Evolutionary conservation across 345 rosid genomes (phyloP).

Genomic region (Moricandia arvensis): DNA sequence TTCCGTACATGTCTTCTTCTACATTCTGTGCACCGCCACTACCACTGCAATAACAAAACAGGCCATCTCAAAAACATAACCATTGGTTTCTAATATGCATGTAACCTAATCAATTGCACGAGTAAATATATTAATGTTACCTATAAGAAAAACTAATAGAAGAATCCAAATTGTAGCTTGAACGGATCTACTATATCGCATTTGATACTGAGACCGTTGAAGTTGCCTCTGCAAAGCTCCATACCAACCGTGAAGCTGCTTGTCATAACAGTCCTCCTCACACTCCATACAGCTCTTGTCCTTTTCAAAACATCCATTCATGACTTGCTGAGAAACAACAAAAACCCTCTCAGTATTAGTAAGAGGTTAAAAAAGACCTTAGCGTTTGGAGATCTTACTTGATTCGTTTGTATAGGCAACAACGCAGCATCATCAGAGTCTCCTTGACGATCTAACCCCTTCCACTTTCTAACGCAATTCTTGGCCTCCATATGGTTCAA

Average conservation of each 20-base stretch:
- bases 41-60: slow-evolving; percentile 28
- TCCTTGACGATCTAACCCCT: slow-evolving; percentile 50
- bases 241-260: slow-evolving; percentile 84
- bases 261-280: slow-evolving; percentile 69
- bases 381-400: slow-evolving; percentile 41
- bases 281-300: slow-evolving; percentile 70
- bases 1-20: slow-evolving; percentile 21
- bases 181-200: slow-evolving; percentile 67
- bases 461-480: slow-evolving; percentile 68
- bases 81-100: background rate
- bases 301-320: slow-evolving; percentile 56
- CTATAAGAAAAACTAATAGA: slow-evolving; percentile 59
- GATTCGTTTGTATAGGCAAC: slow-evolving; percentile 47
- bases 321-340: slow-evolving; percentile 41
- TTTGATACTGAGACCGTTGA: slow-evolving; percentile 79
- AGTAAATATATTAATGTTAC: slow-evolving; percentile 36
- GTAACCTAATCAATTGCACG: background rate
- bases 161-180: slow-evolving; percentile 50
- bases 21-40: slow-evolving; percentile 30
- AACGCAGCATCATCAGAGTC: slow-evolving; percentile 54
- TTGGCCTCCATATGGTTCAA: slow-evolving; percentile 58
- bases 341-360: background rate
- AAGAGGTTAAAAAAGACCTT: background rate
- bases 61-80: background rate
- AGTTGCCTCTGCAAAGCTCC: slow-evolving; percentile 79